Evolutionary conservation across 2,329 filamentous ascomycete genomes (phyloP).

Genomic region (Aspergillus tubingensis): DNA sequence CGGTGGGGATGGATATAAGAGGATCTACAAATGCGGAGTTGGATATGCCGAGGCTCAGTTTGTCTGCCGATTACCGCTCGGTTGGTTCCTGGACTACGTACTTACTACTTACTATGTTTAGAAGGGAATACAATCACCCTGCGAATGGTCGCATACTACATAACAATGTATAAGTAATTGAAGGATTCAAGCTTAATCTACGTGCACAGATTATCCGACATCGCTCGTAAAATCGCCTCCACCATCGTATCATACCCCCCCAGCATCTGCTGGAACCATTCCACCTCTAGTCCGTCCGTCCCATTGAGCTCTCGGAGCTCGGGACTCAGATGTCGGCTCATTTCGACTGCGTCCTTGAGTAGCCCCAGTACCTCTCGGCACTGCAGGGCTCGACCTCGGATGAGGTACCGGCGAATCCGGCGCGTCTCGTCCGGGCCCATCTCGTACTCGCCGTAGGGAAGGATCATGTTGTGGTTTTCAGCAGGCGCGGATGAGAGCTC

Average conservation of each 20-base stretch:
- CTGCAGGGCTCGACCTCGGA: constrained; percentile 30
- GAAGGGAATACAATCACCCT: too few species aligned
- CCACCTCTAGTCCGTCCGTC: constrained; percentile 17
- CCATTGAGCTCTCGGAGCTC: background rate
- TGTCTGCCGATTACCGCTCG: too few species aligned
- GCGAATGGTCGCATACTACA: too few species aligned
- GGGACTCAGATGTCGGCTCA: constrained; percentile 10
- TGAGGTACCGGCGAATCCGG: constrained; percentile 31
- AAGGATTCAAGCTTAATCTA: constrained; percentile 1
- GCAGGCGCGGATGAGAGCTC: constrained; percentile 18
- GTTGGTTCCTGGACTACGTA: too few species aligned
- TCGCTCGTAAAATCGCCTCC: constrained; percentile 30
- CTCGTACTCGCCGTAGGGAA: constrained; percentile 37
- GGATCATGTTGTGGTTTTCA: constrained; percentile 18
- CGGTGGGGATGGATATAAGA: too few species aligned
- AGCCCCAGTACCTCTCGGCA: constrained; percentile 29
- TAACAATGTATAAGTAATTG: too few species aligned
- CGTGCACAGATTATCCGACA: constrained; percentile 32
- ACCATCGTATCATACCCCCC: constrained; percentile 32
- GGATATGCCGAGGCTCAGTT: too few species aligned
- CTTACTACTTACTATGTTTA: too few species aligned
- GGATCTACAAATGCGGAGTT: too few species aligned
- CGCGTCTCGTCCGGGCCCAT: constrained; percentile 30
- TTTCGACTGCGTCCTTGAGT: constrained; percentile 24
- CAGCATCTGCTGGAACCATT: constrained; percentile 31